phyloP scores from a whole-genome alignment of 2,329 filamentous ascomycete species.

The Colletotrichum shisoi region DNA sequence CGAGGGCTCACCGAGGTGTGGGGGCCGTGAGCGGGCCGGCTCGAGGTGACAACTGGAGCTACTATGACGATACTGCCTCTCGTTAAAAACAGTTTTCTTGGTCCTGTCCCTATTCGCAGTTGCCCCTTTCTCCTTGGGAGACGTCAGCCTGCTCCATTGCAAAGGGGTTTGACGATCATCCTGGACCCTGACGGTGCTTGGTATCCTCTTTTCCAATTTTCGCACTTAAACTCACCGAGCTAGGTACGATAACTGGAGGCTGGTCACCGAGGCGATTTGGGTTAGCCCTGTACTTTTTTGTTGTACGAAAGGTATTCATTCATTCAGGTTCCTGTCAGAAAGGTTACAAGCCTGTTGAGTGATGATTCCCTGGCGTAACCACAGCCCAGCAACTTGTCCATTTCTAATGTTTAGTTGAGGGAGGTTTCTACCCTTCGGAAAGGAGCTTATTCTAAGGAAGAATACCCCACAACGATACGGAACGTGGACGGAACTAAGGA shows the following conservation, averaged over 20 bases:
- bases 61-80: background rate
- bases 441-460: too few relatives aligned
- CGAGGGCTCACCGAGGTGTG: conserved; percentile 17
- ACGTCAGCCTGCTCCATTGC: background rate
- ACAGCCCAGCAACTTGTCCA: background rate
- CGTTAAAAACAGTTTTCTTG: background rate
- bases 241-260: background rate
- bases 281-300: background rate
- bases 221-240: background rate
- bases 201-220: background rate
- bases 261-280: background rate
- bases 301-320: too few relatives aligned
- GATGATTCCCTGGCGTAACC: accelerated
- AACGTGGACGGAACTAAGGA: too few relatives aligned
- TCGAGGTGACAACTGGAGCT: background rate
- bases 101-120: background rate
- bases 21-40: background rate
- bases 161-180: background rate
- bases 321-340: background rate
- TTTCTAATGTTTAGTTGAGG: background rate
- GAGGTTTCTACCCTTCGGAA: too few relatives aligned
- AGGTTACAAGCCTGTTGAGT: background rate
- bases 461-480: too few relatives aligned
- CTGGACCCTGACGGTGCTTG: background rate
- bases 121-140: background rate